Evolutionary conservation across 768 basidiomycete genomes (phyloP), one percentile per base, ranked within the genome.

Genomic region (Boletus vinaceobasis): DNA sequence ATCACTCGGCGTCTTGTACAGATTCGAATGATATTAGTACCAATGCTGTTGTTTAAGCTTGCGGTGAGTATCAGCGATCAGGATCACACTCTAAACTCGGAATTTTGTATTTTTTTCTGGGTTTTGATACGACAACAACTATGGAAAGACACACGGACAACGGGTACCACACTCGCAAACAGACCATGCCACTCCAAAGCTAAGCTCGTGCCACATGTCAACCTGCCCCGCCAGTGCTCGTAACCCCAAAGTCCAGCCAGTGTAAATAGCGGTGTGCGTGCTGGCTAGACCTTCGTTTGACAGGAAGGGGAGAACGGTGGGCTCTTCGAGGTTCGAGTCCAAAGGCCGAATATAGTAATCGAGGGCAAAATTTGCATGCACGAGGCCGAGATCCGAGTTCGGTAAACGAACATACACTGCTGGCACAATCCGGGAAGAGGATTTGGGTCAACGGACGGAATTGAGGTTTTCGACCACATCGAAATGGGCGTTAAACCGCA

Each of bases 391-490:
- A 48, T 51, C 52, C 49, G 17, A 51, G 38, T 38, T 43, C 36
- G 56, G 35, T 58, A 50, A 48, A 61, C 31, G 47, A 54, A 59
- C 50, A 14, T 1, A 60, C 56, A 39, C 40, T 48, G 60, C 56
- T 48, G 7, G 1, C 38, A 38, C 52, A 27, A 31, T 23, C 26
- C 19, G 32, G 35, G 5, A 23, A 60, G 13, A 42, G 17, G 48
- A 26, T n/a, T 2, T 8, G 19, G 59, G 45, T 48, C 45, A 56
- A 46, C 59, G 36, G 23, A 61, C 9, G 27, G 23, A n/a, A 19
- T 14, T 31, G 35, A 27, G 35, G 31, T 50, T 61, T 61, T 35
- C 48, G 6, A 35, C 59, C 59, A 50, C 59, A 46, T 54, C 52
- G 29, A 57, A 15, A 39, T 38, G 48, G 59, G 53, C 53, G 27